phyloP scores from a whole-genome alignment of 140 eudicot genomes.

The Stevia rebaudiana region DNA sequence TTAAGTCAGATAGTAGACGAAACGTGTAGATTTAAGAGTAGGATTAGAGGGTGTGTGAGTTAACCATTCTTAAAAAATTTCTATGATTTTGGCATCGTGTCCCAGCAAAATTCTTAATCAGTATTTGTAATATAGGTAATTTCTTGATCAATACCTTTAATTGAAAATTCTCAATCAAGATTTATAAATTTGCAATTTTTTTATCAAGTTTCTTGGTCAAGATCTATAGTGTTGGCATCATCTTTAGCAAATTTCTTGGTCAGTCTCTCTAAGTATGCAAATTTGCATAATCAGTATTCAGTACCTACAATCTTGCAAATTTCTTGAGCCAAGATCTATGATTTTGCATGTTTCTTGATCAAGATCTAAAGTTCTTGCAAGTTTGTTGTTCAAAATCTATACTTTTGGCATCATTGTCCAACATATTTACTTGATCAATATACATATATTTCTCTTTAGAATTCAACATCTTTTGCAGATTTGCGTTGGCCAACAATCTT shows the following conservation, averaged over 20 bases:
- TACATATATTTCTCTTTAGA: background rate
- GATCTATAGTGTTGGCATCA: background rate
- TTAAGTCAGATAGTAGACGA: too few species aligned
- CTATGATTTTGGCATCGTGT: background rate
- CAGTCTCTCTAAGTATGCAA: background rate
- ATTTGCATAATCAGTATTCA: background rate
- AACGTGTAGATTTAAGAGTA: too few species aligned
- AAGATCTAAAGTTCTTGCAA: background rate
- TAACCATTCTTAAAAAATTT: too few species aligned
- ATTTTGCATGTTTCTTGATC: background rate
- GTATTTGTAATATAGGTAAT: background rate
- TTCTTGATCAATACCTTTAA: background rate
- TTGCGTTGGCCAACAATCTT: slow-evolving; percentile 66
- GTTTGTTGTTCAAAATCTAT: background rate
- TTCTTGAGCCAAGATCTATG: background rate
- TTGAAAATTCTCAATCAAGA: background rate
- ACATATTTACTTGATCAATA: background rate
- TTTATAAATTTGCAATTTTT: background rate
- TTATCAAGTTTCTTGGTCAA: slow-evolving; percentile 5
- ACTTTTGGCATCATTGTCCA: background rate
- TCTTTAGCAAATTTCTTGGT: background rate
- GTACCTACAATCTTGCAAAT: background rate
- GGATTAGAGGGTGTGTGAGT: too few species aligned
- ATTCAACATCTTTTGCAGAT: slow-evolving; percentile 34
- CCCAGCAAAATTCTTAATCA: slow-evolving; percentile 1